A percentile compares a stretch with the other conserved stretches of the same genome.
phyloP scores from a whole-genome alignment of 257 asterid species.

The Thymus mandschuricus region DNA sequence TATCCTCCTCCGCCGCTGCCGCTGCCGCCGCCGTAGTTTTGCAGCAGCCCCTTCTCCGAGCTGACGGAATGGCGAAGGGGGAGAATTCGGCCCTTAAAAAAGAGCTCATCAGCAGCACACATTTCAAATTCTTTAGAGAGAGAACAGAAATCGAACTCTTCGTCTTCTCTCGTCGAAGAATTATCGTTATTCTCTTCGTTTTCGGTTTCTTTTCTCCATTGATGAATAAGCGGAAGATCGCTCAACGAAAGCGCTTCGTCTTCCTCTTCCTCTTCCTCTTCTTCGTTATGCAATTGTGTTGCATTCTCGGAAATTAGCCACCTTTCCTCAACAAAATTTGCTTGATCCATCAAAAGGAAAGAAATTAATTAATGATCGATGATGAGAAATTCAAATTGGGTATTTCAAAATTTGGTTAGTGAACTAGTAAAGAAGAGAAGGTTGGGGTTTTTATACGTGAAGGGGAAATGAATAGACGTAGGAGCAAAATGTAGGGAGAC shows the following conservation, averaged over 20 bases:
- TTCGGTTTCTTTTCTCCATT: conserved; percentile 29
- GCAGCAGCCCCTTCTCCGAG: conserved; percentile 36
- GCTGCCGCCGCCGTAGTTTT: conserved; percentile 14
- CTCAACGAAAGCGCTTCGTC: conserved; percentile 83
- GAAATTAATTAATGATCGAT: not conserved
- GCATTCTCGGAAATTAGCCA: conserved; percentile 20
- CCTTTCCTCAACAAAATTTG: conserved; percentile 9
- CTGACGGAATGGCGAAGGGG: conserved; percentile 69
- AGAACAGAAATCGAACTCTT: conserved; percentile 68
- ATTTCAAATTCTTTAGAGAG: conserved; percentile 55
- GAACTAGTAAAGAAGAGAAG: not conserved
- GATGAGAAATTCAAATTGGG: not conserved
- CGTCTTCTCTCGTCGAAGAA: not conserved
- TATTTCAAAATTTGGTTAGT: not conserved
- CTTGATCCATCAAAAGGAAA: conserved; percentile 28
- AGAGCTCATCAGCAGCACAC: conserved; percentile 87
- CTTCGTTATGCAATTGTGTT: not conserved
- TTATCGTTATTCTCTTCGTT: not conserved
- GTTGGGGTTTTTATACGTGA: conserved; percentile 30
- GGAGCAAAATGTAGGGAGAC: conserved; percentile 30
- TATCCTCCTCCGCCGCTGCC: conserved; percentile 5
- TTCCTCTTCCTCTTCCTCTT: conserved; percentile 35
- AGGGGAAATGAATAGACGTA: not conserved
- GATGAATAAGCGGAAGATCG: conserved; percentile 69
- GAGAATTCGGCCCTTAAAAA: conserved; percentile 76